Evolutionary conservation across 2,329 filamentous ascomycete species (phyloP).

Genomic region (Elsinoe australis): DNA sequence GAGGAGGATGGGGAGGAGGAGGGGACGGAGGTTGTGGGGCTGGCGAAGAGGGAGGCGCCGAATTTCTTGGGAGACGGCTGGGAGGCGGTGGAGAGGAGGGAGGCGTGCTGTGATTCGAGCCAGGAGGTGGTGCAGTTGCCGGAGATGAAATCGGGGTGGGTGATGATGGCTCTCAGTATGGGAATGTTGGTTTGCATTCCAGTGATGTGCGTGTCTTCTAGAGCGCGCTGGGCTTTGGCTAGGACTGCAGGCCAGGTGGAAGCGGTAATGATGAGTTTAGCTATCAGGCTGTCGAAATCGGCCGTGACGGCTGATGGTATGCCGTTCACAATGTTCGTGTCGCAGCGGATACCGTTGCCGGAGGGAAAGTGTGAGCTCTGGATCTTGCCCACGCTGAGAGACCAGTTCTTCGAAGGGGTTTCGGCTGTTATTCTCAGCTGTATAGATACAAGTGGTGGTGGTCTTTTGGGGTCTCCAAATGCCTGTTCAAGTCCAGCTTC

Average conservation of each 20-base stretch:
- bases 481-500: constrained; percentile 31
- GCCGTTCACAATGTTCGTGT: constrained; percentile 46
- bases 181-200: constrained; percentile 54
- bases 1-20: constrained; percentile 4
- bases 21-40: background rate
- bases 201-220: constrained; percentile 48
- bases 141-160: constrained; percentile 42
- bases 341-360: constrained; percentile 52
- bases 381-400: constrained; percentile 54
- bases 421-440: constrained; percentile 54
- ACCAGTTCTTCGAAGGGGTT: constrained; percentile 46
- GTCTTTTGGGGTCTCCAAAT: constrained; percentile 15
- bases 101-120: constrained; percentile 45
- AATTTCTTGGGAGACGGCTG: background rate
- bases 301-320: constrained; percentile 40
- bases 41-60: constrained; percentile 4
- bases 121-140: constrained; percentile 50
- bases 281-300: constrained; percentile 53
- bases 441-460: constrained; percentile 42
- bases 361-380: constrained; percentile 47
- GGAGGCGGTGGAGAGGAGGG: constrained; percentile 29
- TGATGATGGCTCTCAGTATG: constrained; percentile 48
- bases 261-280: constrained; percentile 53
- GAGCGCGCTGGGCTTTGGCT: constrained; percentile 47
- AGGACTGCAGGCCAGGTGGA: constrained; percentile 46